Evolutionary conservation across 768 basidiomycete species (phyloP).

Genomic region (Boletus coccyginus): DNA sequence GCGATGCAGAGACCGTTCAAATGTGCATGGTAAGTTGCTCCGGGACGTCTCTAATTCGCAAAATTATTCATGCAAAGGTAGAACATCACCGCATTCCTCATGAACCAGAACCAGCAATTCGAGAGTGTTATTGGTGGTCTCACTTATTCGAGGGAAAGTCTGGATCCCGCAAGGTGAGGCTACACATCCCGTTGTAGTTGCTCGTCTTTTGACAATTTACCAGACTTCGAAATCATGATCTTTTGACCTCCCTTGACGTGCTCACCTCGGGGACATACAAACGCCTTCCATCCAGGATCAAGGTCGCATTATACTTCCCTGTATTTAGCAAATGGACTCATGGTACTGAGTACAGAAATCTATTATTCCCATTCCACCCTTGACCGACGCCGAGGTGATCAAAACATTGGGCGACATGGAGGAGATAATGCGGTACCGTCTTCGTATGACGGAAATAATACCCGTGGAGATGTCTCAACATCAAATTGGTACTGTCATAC

Average conservation of each 20-base stretch:
- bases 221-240: slow-evolving; percentile 90
- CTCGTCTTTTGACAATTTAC: not conserved
- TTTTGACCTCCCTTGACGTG: slow-evolving; percentile 88
- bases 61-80: slow-evolving; percentile 27
- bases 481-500: slow-evolving; percentile 51
- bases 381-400: slow-evolving; percentile 65
- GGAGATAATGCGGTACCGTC: slow-evolving; percentile 71
- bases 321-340: slow-evolving; percentile 20
- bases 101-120: slow-evolving; percentile 84
- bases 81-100: slow-evolving; percentile 87
- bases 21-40: slow-evolving; percentile 69
- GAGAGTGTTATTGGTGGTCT: slow-evolving; percentile 64
- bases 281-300: slow-evolving; percentile 76
- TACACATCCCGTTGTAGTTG: not conserved
- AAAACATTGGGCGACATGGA: slow-evolving; percentile 72
- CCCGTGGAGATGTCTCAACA: slow-evolving; percentile 80
- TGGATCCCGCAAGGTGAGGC: slow-evolving; percentile 76
- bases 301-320: slow-evolving; percentile 44
- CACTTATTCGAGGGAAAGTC: slow-evolving; percentile 59
- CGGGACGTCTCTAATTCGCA: not conserved
- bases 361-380: slow-evolving; percentile 58
- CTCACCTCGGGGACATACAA: slow-evolving; percentile 84
- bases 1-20: slow-evolving; percentile 80
- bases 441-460: slow-evolving; percentile 75
- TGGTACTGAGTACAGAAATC: slow-evolving; percentile 50